phyloP scores from a whole-genome alignment of 2,329 filamentous ascomycete species.

The Sphaerulina vaccinii region DNA sequence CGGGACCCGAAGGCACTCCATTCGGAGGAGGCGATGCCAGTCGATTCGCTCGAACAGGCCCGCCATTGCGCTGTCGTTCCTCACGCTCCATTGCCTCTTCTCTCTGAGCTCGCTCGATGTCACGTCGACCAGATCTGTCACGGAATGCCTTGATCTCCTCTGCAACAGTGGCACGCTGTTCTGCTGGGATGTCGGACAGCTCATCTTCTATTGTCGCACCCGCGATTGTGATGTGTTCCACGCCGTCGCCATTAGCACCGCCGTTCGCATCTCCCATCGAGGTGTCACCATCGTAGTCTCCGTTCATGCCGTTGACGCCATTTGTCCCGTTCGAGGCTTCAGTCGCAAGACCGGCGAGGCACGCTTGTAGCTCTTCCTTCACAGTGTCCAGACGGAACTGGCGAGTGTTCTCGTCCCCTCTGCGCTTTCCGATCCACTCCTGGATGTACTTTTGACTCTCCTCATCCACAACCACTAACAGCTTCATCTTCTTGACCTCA shows the following conservation, averaged over 20 bases:
- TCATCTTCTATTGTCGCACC: constrained; percentile 78
- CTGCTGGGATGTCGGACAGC: constrained; percentile 87
- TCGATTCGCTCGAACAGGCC: constrained; percentile 59
- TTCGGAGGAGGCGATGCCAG: constrained; percentile 66
- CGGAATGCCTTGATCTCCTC: constrained; percentile 92
- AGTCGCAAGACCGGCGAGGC: constrained; percentile 70
- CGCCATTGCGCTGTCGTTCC: constrained; percentile 72
- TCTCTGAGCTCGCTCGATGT: constrained; percentile 79
- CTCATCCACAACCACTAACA: constrained; percentile 69
- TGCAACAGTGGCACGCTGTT: constrained; percentile 93
- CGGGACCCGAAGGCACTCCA: constrained; percentile 48
- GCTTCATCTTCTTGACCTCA: constrained; percentile 35
- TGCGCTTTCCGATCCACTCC: constrained; percentile 67
- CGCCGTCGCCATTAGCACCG: constrained; percentile 59
- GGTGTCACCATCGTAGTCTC: constrained; percentile 25
- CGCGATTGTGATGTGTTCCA: constrained; percentile 87
- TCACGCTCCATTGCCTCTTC: constrained; percentile 92
- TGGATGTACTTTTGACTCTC: constrained; percentile 82
- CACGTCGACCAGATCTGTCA: constrained; percentile 82
- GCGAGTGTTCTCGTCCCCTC: constrained; percentile 60
- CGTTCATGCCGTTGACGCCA: constrained; percentile 19
- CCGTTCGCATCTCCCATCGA: constrained; percentile 29
- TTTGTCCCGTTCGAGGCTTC: constrained; percentile 47
- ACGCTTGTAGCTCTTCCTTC: constrained; percentile 64
- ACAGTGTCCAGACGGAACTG: constrained; percentile 70